phyloP scores from a whole-genome alignment of 805 yeast genomes.

The Myxozyma lipomycoides region DNA sequence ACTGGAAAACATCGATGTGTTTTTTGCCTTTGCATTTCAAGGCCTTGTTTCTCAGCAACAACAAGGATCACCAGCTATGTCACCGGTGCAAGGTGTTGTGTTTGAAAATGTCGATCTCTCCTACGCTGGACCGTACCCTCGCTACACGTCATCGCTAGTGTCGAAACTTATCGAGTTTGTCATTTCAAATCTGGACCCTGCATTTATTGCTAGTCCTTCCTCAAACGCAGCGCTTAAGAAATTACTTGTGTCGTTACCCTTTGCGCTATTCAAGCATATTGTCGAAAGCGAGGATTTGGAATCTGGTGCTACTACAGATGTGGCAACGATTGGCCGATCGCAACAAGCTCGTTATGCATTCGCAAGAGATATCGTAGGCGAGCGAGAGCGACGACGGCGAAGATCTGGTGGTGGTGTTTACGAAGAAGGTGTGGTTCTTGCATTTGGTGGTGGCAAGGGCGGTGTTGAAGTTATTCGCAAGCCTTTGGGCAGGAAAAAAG shows the following conservation, averaged over 20 bases:
- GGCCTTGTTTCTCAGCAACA: not conserved
- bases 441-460: slow-evolving; percentile 38
- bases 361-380: slow-evolving; percentile 33
- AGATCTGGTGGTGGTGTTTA: not conserved
- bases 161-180: slow-evolving; percentile 28
- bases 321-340: slow-evolving; percentile 1
- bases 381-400: slow-evolving; percentile 31
- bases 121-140: slow-evolving; percentile 36
- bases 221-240: slow-evolving; percentile 12
- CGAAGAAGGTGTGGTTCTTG: slow-evolving; percentile 38
- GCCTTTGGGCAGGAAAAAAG: slow-evolving; percentile 20
- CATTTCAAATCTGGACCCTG: slow-evolving; percentile 17
- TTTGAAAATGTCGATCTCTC: slow-evolving; percentile 6
- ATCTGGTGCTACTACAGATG: slow-evolving; percentile 6
- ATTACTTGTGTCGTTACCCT: slow-evolving; percentile 32
- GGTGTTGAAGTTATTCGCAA: slow-evolving; percentile 33
- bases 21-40: slow-evolving; percentile 31
- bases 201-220: slow-evolving; percentile 15
- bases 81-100: not conserved
- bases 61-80: slow-evolving; percentile 7
- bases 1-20: slow-evolving; percentile 26
- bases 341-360: slow-evolving; percentile 36
- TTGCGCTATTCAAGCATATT: slow-evolving; percentile 32
- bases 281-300: slow-evolving; percentile 32
- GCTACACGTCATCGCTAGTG: slow-evolving; percentile 32